phyloP scores from a whole-genome alignment of 352 stramenopile genomes.

The Globisporangium barbulae region DNA sequence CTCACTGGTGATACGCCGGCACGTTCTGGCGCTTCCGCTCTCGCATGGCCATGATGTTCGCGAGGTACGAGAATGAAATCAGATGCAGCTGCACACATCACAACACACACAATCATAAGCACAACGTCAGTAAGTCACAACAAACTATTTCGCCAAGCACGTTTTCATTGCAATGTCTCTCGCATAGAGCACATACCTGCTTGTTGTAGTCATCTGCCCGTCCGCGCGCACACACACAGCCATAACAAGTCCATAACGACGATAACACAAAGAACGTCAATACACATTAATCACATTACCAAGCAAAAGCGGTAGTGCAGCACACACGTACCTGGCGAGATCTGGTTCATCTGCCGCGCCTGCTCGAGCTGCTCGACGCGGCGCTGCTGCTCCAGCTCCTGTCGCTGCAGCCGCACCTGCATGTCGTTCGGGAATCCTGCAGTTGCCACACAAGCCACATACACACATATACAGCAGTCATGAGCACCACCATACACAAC shows the following conservation, averaged over 20 bases:
- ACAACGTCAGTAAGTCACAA: not conserved
- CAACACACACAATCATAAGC: not conserved
- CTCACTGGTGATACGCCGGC: constrained; percentile 20
- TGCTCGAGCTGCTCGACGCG: constrained; percentile 37
- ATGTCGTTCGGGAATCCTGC: constrained; percentile 16
- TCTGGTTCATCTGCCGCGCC: constrained; percentile 38
- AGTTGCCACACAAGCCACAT: not conserved
- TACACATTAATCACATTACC: not conserved
- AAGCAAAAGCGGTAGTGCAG: not conserved
- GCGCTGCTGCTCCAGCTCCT: constrained; percentile 31
- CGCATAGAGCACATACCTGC: constrained; percentile 17
- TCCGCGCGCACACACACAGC: not conserved
- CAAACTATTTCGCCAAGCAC: no score
- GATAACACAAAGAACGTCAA: not conserved
- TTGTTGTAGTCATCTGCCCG: constrained; percentile 43
- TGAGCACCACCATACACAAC: not conserved
- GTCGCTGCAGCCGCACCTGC: constrained; percentile 20
- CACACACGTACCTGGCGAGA: constrained; percentile 28
- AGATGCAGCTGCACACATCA: constrained; percentile 32
- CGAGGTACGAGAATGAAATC: constrained; percentile 47
- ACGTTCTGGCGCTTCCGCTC: constrained; percentile 33
- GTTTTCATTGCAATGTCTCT: no score
- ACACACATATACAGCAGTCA: not conserved
- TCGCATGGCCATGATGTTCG: constrained; percentile 50
- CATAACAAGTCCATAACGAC: not conserved